Percentiles rank a stretch among this genome's conserved stretches.
Conservation (phyloP, 208 protist species). For the Wallacemonas rigidus region DNA sequence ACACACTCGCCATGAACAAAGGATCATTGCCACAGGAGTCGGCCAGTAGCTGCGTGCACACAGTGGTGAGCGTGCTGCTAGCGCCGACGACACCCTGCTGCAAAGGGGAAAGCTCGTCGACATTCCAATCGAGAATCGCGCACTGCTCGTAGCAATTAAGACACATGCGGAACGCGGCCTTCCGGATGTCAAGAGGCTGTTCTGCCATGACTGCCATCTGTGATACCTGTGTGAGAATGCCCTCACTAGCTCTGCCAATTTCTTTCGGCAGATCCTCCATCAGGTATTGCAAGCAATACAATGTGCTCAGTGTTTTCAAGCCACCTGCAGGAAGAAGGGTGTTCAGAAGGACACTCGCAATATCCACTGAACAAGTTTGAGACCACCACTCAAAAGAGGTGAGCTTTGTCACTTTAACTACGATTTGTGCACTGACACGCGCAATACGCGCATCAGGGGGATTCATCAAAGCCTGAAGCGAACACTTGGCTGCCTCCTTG, state of each 20-base stretch:
- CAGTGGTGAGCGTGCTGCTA: constrained; percentile 50
- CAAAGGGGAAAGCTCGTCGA: constrained; percentile 71
- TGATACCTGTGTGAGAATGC: constrained; percentile 66
- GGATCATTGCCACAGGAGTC: constrained; percentile 51
- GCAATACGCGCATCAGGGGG: constrained; percentile 59
- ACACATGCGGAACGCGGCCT: constrained; percentile 88
- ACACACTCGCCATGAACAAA: constrained; percentile 54
- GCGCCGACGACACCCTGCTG: constrained; percentile 71
- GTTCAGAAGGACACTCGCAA: constrained; percentile 68
- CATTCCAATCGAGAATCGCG: constrained; percentile 85
- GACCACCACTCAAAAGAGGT: constrained; percentile 87
- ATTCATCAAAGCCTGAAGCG: constrained; percentile 51
- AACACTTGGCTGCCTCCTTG: constrained; percentile 62
- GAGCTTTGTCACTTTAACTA: constrained; percentile 78
- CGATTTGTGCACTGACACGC: constrained; percentile 80
- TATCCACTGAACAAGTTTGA: constrained; percentile 49
- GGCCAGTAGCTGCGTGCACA: constrained; percentile 74
- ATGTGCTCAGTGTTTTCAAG: constrained; percentile 63
- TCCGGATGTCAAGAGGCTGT: constrained; percentile 42
- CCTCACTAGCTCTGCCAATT: constrained; percentile 68
- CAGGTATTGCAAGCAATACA: constrained; percentile 87
- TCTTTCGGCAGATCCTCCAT: constrained; percentile 87
- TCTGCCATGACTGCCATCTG: constrained; percentile 36
- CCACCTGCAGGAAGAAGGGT: constrained; percentile 61
- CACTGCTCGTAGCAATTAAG: constrained; percentile 85